These are phyloP conservation scores for Arctostaphylos glauca DNA, from an alignment of 148 eudicot genomes.

Conservation along the genomic window DNA sequence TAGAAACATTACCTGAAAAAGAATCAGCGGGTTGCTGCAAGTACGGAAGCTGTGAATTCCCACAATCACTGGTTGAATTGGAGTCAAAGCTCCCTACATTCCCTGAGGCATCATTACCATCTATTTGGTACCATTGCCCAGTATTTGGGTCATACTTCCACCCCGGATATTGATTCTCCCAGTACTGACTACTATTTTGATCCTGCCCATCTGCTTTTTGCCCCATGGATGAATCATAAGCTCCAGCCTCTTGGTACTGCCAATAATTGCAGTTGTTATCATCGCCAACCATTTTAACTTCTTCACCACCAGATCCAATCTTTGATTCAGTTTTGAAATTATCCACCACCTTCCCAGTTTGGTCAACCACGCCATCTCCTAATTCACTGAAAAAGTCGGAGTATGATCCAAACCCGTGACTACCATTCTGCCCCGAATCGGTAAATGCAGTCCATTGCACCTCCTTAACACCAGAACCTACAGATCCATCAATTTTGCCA, in stretches of 20 bases:
- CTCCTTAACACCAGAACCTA: constrained; percentile 61
- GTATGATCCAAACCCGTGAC: constrained; percentile 58
- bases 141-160: constrained; percentile 66
- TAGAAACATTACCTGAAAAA: constrained; percentile 38
- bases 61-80: constrained; percentile 21
- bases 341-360: constrained; percentile 31
- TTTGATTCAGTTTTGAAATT: constrained; percentile 32
- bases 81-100: background rate
- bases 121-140: constrained; percentile 78
- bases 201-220: constrained; percentile 39
- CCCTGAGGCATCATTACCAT: constrained; percentile 38
- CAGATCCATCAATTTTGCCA: constrained; percentile 33
- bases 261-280: constrained; percentile 22
- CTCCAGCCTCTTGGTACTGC: constrained; percentile 30
- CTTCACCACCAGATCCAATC: constrained; percentile 22
- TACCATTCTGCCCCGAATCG: constrained; percentile 37
- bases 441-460: constrained; percentile 83
- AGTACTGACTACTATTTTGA: constrained; percentile 45
- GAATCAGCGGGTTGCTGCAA: constrained; percentile 56
- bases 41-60: constrained; percentile 39
- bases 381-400: constrained; percentile 69
- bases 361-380: constrained; percentile 38
- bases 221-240: constrained; percentile 28
- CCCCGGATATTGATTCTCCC: constrained; percentile 82
- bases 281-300: constrained; percentile 11